These are phyloP conservation scores for Rhizopogon rudus DNA, from an alignment of 768 basidiomycete genomes.

Conservation along the genomic window DNA sequence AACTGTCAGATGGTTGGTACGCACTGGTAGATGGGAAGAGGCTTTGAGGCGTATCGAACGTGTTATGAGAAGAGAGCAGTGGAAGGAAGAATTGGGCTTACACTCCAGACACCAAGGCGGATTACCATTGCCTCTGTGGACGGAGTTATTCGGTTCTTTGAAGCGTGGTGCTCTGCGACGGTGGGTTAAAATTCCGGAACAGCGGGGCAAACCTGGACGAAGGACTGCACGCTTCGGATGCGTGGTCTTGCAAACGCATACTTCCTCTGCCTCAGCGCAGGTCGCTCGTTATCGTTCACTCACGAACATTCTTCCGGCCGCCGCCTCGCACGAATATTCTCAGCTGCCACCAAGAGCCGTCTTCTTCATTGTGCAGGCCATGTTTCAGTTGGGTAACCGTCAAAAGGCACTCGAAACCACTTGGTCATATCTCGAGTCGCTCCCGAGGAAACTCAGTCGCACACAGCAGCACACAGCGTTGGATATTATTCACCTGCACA, in stretches of 20 bases:
- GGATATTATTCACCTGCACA: slow-evolving; percentile 51
- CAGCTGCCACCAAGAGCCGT: slow-evolving; percentile 38
- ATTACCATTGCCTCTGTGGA: slow-evolving; percentile 49
- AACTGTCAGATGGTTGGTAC: slow-evolving; percentile 51
- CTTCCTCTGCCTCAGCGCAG: slow-evolving; percentile 9
- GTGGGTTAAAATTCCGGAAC: slow-evolving; percentile 6
- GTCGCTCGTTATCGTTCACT: slow-evolving; percentile 27
- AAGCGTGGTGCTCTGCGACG: slow-evolving; percentile 30
- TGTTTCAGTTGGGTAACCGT: slow-evolving; percentile 38
- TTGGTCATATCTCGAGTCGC: slow-evolving; percentile 40
- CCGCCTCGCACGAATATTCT: slow-evolving; percentile 28
- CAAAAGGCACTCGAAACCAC: slow-evolving; percentile 41
- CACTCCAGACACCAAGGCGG: slow-evolving; percentile 2
- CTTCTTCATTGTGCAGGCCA: slow-evolving; percentile 38
- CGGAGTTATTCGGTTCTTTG: slow-evolving; percentile 51
- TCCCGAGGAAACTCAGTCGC: slow-evolving; percentile 39
- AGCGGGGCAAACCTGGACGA: not conserved
- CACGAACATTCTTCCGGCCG: slow-evolving; percentile 36
- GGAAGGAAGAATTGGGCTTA: slow-evolving; percentile 7
- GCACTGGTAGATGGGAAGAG: slow-evolving; percentile 48
- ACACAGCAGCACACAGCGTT: slow-evolving; percentile 34
- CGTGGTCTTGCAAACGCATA: slow-evolving; percentile 9
- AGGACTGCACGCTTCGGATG: not conserved
- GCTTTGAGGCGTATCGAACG: slow-evolving; percentile 47
- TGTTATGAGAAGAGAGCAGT: slow-evolving; percentile 6